A percentile compares a stretch with the other conserved stretches of the same genome.
Evolutionary conservation across 2,329 filamentous ascomycete species (phyloP).

Genomic region (Diaporthe citri): DNA sequence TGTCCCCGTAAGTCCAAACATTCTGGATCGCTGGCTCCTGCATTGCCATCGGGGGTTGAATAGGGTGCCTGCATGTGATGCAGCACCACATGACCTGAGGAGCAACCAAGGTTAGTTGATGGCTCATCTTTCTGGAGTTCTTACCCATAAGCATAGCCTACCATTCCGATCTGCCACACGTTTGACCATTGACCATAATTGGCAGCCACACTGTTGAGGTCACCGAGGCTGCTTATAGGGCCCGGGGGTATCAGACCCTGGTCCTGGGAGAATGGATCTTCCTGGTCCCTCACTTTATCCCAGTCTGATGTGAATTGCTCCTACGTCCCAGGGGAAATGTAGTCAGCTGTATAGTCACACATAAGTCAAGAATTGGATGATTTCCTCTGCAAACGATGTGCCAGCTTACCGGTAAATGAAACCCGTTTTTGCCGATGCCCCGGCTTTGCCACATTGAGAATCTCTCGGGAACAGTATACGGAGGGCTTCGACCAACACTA

Average conservation of each 20-base stretch:
- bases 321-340: background rate
- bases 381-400: background rate
- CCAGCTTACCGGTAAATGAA: slow-evolving; percentile 3
- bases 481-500: background rate
- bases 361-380: no score
- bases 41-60: background rate
- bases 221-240: background rate
- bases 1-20: background rate
- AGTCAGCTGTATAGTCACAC: background rate
- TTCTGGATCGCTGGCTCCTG: background rate
- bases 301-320: slow-evolving; percentile 28
- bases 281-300: background rate
- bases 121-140: background rate
- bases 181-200: slow-evolving; percentile 21
- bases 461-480: background rate
- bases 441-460: background rate
- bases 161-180: slow-evolving; percentile 12
- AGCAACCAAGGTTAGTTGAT: background rate
- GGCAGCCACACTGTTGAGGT: background rate
- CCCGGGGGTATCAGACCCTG: background rate
- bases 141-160: background rate
- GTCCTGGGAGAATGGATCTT: slow-evolving; percentile 15
- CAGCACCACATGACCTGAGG: slow-evolving; percentile 12
- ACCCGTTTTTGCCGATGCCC: background rate
- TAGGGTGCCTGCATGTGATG: background rate